Evolutionary conservation across 306 rosid genomes (phyloP).

Genomic region (Cucurbita argyrosperma): DNA sequence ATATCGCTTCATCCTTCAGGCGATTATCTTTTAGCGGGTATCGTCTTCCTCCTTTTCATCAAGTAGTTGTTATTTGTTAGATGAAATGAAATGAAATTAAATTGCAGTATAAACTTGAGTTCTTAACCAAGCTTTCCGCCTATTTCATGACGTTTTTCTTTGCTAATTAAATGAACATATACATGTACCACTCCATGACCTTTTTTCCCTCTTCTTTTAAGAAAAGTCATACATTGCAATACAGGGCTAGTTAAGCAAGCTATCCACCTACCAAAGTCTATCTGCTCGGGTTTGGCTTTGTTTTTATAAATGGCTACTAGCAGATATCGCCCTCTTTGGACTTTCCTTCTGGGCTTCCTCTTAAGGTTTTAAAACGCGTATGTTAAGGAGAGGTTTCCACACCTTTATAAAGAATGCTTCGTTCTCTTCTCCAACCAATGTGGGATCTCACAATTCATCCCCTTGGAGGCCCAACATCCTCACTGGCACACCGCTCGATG

Average conservation of each 20-base stretch:
- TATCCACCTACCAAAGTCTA: background rate
- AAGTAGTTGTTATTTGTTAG: background rate
- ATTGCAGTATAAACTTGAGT: background rate
- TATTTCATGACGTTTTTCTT: background rate
- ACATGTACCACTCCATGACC: background rate
- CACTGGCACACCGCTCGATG: no score
- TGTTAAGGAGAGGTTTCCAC: no score
- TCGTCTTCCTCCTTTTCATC: background rate
- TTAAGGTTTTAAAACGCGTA: no score
- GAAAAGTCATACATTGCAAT: background rate
- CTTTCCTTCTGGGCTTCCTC: no score
- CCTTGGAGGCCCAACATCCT: no score
- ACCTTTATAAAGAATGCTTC: no score
- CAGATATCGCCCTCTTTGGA: no score
- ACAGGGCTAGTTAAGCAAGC: background rate
- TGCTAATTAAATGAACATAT: background rate
- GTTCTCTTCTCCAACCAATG: no score
- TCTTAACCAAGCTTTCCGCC: background rate
- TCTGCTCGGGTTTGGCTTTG: background rate
- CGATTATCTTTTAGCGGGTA: conserved; percentile 83
- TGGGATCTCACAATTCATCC: no score
- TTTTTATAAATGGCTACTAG: background rate
- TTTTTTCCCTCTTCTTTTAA: background rate
- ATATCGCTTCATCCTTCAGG: conserved; percentile 90
- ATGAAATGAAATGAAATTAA: background rate